These are phyloP conservation scores for Dissophora ornata DNA, from an alignment of 192 early-diverging fungal genomes.

Conservation along the genomic window DNA sequence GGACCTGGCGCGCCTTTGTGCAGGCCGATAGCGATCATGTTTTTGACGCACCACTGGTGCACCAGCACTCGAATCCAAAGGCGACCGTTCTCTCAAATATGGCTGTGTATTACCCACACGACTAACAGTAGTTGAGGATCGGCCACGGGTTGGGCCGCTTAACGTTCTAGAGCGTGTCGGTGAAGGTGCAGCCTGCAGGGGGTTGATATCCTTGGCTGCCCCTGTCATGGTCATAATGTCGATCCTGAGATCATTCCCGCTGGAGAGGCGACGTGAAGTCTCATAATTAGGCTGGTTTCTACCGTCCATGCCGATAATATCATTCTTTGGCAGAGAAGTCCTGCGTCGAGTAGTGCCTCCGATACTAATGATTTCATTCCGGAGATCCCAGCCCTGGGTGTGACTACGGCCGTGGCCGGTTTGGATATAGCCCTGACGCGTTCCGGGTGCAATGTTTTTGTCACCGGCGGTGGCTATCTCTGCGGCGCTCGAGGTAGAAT, in stretches of 20 bases:
- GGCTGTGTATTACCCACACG: too few species aligned
- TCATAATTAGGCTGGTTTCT: too few species aligned
- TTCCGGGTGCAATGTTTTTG: too few species aligned
- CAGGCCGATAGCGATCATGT: constrained; percentile 4
- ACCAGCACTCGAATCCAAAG: not conserved
- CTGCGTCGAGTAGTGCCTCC: not conserved
- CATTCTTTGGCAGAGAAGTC: too few species aligned
- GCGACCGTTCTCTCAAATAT: too few species aligned
- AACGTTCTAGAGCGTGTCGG: not conserved
- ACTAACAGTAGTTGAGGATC: too few species aligned
- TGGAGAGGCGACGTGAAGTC: too few species aligned
- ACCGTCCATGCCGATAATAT: too few species aligned
- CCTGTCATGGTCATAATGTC: constrained; percentile 1
- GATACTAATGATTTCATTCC: not conserved
- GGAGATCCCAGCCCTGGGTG: not conserved
- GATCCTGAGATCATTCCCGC: not conserved
- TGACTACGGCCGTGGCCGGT: not conserved
- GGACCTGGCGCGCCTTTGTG: not conserved
- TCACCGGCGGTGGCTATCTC: not conserved
- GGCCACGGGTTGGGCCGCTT: not conserved
- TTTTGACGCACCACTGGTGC: not conserved
- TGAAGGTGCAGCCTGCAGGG: not conserved
- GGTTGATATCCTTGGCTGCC: not conserved
- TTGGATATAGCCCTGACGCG: not conserved
- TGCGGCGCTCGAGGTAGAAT: not conserved